Evolutionary conservation across 257 asterid species (phyloP), one percentile per base, ranked within the genome.

Genomic region (Gentiana macrophylla): DNA sequence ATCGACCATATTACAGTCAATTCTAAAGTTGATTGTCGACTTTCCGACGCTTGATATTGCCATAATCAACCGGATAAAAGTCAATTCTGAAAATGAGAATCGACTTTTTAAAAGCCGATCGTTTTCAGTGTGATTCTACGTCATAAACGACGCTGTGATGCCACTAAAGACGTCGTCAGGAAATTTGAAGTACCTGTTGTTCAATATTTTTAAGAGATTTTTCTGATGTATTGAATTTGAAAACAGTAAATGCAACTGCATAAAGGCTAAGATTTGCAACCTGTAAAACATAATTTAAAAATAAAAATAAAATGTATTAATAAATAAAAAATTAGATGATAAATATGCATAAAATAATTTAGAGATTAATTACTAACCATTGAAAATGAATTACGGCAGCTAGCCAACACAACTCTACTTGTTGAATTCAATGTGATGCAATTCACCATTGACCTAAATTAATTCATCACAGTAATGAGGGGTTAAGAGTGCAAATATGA

Each of bases 401-500:
- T 90, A n/a, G 96, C 75, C 77, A 90, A 67, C 11, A 82, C 95
- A 58, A 82, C 96, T 80, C 96, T 77, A 84, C 91, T 90, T 6
- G 96, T 75, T 13, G 97, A 82, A 54, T 84, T 84, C 72, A 90
- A 74, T 55, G 96, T 86, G 61, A 90, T 90, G 87, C 96, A 90
- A 79, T 86, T 90, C 81, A 90, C 96, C 97, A 90, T 86, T 4
- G 97, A 86, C 97, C 97, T 90, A 61, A 69, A 74, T 55, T 49
- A 9, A 47, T 61, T 38, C 46, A 41, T 4, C 46, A 15, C 24
- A 15, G 24, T 15, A 15, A 15, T 15, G 24, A 15, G 24, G 24
- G 24, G 24, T 15, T 15, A 15, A 15, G 24, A 15, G 24, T 15
- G 24, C 24, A 15, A 15, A 15, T 15, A 15, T 15, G 24, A 15